phyloP scores from a whole-genome alignment of 148 eudicot species.

The Heliosperma pusillum region DNA sequence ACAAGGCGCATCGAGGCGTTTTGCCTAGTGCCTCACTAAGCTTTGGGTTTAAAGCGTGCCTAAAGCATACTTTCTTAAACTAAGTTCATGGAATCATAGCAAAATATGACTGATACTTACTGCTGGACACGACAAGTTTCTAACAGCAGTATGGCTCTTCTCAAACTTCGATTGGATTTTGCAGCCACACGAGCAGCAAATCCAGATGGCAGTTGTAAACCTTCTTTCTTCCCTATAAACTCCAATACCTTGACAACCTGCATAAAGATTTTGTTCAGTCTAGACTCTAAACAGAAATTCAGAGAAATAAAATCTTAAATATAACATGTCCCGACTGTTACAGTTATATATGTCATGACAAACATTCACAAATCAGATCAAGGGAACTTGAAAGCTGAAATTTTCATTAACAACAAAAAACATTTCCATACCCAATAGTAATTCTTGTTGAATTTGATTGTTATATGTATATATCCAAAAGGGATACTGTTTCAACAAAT shows the following conservation, averaged over 20 bases:
- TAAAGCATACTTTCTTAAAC: background rate
- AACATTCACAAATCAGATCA: background rate
- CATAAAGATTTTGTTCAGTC: conserved; percentile 18
- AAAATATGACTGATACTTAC: conserved; percentile 26
- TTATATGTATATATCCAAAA: too few relatives aligned
- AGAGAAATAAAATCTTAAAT: background rate
- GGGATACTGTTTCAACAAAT: background rate
- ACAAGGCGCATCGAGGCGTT: background rate
- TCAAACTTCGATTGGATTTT: conserved; percentile 79
- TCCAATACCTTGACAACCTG: conserved; percentile 87
- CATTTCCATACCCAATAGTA: background rate
- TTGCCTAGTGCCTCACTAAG: background rate
- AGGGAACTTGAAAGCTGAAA: background rate
- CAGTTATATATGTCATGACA: background rate
- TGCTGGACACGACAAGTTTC: conserved; percentile 96
- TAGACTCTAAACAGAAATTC: background rate
- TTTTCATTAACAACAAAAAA: background rate
- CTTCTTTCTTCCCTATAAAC: conserved; percentile 83
- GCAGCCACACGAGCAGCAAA: conserved; percentile 79
- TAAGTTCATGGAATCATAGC: background rate
- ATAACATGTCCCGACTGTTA: background rate
- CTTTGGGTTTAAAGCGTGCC: background rate
- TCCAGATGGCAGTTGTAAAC: conserved; percentile 69
- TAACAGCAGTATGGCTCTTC: conserved; percentile 79
- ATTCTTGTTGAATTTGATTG: too few relatives aligned